Conservation (phyloP, 2,329 filamentous ascomycete species). For the Diaporthe batatas region DNA sequence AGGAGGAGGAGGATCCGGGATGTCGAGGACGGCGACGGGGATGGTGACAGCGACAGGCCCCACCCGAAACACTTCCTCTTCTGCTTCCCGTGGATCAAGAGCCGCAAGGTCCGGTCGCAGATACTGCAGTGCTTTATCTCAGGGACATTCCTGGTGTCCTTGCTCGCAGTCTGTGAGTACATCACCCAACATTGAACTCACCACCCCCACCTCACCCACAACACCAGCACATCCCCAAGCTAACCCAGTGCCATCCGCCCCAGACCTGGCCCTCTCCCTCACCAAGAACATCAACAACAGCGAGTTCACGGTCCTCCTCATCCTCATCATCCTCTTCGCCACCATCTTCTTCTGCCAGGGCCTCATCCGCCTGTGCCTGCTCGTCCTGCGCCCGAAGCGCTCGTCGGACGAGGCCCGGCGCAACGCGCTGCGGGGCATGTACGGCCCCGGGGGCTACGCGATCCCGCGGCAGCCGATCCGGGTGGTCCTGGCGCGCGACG, state of each 20-base stretch:
- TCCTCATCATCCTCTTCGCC: conserved; percentile 80
- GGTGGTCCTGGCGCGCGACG: conserved; percentile 80
- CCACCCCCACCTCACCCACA: not conserved
- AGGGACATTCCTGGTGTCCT: conserved; percentile 69
- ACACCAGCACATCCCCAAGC: conserved; percentile 2
- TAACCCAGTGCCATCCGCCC: conserved; percentile 9
- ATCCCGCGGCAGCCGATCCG: conserved; percentile 80
- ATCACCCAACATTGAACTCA: not conserved
- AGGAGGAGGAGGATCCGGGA: conserved; percentile 37
- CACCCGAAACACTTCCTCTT: conserved; percentile 62
- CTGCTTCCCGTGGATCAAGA: conserved; percentile 69
- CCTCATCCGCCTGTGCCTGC: conserved; percentile 79
- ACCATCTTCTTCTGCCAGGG: conserved; percentile 86
- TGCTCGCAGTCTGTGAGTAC: conserved; percentile 76
- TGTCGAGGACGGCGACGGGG: conserved; percentile 43
- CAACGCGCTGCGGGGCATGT: conserved; percentile 56
- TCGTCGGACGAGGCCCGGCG: conserved; percentile 47
- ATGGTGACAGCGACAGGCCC: conserved; percentile 43
- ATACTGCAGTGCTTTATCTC: conserved; percentile 75
- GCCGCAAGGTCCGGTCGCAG: conserved; percentile 65
- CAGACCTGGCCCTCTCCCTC: conserved; percentile 81
- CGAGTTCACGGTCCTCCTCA: conserved; percentile 84
- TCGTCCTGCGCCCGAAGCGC: conserved; percentile 66
- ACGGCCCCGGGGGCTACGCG: conserved; percentile 74
- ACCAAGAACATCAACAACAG: conserved; percentile 73